Percentiles rank a stretch among this genome's conserved stretches.
Evolutionary conservation across 2,329 filamentous ascomycete species (phyloP).

Genomic region (Catunica adiposa): DNA sequence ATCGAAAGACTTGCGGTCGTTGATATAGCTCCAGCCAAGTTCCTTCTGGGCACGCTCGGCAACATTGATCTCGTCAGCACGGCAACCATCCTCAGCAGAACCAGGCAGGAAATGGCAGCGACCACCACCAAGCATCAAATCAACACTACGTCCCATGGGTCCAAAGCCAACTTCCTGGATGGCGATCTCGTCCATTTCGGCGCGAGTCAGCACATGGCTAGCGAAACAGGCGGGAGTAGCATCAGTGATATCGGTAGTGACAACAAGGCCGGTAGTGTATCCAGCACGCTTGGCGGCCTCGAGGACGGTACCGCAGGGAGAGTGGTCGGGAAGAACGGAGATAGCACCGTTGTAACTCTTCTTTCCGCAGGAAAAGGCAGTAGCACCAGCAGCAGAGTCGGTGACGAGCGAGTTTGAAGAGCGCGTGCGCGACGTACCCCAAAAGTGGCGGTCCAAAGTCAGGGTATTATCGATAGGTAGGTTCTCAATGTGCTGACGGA

Average conservation of each 20-base stretch:
- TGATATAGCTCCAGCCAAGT: slow-evolving; percentile 63
- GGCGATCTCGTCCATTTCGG: slow-evolving; percentile 79
- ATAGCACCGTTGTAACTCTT: slow-evolving; percentile 99
- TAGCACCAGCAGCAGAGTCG: slow-evolving; percentile 92
- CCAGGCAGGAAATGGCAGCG: slow-evolving; percentile 88
- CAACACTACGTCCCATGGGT: slow-evolving; percentile 70
- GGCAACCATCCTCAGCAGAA: slow-evolving; percentile 62
- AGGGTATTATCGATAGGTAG: slow-evolving; percentile 63
- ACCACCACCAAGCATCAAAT: slow-evolving; percentile 84
- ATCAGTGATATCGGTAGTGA: slow-evolving; percentile 88
- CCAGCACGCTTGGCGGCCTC: slow-evolving; percentile 87
- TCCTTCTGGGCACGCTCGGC: slow-evolving; percentile 55
- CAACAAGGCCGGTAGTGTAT: slow-evolving; percentile 83
- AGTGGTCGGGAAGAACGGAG: slow-evolving; percentile 66
- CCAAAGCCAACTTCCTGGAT: slow-evolving; percentile 83
- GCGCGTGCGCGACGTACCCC: slow-evolving; percentile 76
- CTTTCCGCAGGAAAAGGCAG: slow-evolving; percentile 77
- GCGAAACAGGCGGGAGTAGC: slow-evolving; percentile 94
- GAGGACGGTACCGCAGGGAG: slow-evolving; percentile 77
- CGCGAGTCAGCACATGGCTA: slow-evolving; percentile 63
- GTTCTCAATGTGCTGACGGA: slow-evolving; percentile 58
- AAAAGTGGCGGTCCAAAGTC: slow-evolving; percentile 70
- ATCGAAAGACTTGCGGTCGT: slow-evolving; percentile 60
- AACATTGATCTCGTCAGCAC: slow-evolving; percentile 62
- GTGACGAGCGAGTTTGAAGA: slow-evolving; percentile 76